phyloP scores from a whole-genome alignment of 2,329 filamentous ascomycete species.

The Trichoderma koningii region DNA sequence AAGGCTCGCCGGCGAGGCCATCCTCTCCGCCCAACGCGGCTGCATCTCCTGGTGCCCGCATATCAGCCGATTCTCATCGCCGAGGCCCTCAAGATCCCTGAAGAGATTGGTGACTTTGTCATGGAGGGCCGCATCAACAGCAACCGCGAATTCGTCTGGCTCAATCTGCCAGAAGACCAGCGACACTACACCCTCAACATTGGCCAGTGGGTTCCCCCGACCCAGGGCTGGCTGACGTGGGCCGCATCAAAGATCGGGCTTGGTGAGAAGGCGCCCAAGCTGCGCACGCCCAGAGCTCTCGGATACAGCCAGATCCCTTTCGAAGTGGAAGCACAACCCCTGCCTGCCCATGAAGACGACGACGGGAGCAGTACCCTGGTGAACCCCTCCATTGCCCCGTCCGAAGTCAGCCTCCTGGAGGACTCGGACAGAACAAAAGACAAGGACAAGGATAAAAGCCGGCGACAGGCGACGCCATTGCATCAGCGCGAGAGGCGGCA shows the following conservation, averaged over 20 bases:
- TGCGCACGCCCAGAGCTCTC: constrained; percentile 34
- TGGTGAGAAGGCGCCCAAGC: constrained; percentile 30
- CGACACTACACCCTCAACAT: constrained; percentile 38
- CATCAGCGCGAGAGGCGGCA: constrained; percentile 20
- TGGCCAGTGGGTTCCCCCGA: constrained; percentile 40
- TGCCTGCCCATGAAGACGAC: constrained; percentile 10
- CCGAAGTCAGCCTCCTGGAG: constrained; percentile 4
- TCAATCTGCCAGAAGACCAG: constrained; percentile 43
- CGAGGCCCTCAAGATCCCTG: constrained; percentile 41
- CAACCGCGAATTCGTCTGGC: constrained; percentile 43
- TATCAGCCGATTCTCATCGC: constrained; percentile 44
- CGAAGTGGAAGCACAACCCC: constrained; percentile 2
- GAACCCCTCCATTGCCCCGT: constrained; percentile 21
- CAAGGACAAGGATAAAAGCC: neutral
- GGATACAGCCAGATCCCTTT: constrained; percentile 32
- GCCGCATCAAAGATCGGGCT: constrained; percentile 36
- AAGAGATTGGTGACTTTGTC: constrained; percentile 43
- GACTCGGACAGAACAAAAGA: neutral
- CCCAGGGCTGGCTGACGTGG: constrained; percentile 35
- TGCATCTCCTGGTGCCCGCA: constrained; percentile 45
- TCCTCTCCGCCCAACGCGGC: constrained; percentile 33
- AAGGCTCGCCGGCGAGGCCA: constrained; percentile 32
- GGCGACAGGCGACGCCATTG: constrained; percentile 11
- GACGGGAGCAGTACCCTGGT: constrained; percentile 25
- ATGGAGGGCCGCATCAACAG: constrained; percentile 45